These are phyloP conservation scores for Albatrellus sp. DNA, from an alignment of 1,284 basidiomycete species.

Conservation along the genomic window DNA sequence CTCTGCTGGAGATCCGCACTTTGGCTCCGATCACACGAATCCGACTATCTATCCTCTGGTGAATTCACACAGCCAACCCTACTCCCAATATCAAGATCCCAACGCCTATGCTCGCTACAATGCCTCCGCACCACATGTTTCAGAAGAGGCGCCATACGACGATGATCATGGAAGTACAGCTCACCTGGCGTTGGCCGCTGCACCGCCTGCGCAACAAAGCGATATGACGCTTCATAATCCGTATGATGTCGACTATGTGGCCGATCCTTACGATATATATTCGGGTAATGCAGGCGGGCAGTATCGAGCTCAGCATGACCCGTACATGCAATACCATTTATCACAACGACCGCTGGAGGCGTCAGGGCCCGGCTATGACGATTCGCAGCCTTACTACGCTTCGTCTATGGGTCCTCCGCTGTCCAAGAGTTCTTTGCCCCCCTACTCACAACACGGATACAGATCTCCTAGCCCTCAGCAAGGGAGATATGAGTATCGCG, in stretches of 20 bases:
- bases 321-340: conserved; percentile 2
- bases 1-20: conserved; percentile 31
- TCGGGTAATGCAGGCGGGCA: conserved; percentile 5
- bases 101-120: conserved; percentile 39
- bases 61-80: conserved; percentile 52
- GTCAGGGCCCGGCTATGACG: conserved; percentile 6
- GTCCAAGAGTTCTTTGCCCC: not conserved
- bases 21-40: conserved; percentile 33
- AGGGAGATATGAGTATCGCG: conserved; percentile 1
- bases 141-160: conserved; percentile 41
- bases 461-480: conserved; percentile 2
- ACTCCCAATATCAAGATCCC: conserved; percentile 35
- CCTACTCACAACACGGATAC: conserved; percentile 3
- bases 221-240: not conserved
- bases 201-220: conserved; percentile 36
- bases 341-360: conserved; percentile 1
- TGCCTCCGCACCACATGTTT: conserved; percentile 38
- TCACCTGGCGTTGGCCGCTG: conserved; percentile 41
- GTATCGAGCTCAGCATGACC: conserved; percentile 5
- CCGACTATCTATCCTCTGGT: conserved; percentile 41
- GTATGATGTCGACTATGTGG: conserved; percentile 15
- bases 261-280: conserved; percentile 38
- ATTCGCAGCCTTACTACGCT: conserved; percentile 5
- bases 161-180: conserved; percentile 53
- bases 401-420: conserved; percentile 3